Base-by-base conservation (phyloP, 2,329 filamentous ascomycete genomes). In the Aureobasidium leucospermi region DNA sequence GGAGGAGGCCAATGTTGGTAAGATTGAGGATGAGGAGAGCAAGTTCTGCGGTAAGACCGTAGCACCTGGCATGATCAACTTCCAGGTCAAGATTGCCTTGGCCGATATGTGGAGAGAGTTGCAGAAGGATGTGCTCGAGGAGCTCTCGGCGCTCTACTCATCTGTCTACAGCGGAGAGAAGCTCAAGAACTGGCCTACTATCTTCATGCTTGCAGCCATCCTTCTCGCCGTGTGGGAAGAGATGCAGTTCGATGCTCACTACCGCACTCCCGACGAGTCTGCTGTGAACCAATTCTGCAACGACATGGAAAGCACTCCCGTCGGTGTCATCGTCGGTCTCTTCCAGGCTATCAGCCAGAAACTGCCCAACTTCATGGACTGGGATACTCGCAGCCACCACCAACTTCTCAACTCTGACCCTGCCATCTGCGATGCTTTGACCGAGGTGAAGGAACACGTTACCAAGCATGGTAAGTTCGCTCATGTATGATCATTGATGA, bases 341-440 rank as follows among this genome's bases (percentile, higher is more conserved):
- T 97, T 97, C 85, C 91, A 96, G 68, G 93, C 93, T 74, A 97
- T 97, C 71, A 96, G 92, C 1, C 93, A 96, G 76, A 96, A 97
- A 78, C 83, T 96, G 45, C 93, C 93, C 4, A 83, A 90, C 19
- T 91, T 97, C 71, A 87, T 87, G 65, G 93, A 97, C 71, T 97
- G 93, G 93, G 91, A 96, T 70, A 94, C 90, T 11, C 80, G 84
- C 70, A 90, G 94, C 75, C 93, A 97, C 72, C 90, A 94, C 66
- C 88, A 96, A 67, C 78, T 96, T 55, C 84, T 96, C 62, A 89
- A 91, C 77, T 95, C 93, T 73, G 96, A 97, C 75, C 80, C 83
- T 28, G 90, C 92, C 65, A 91, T 96, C 52, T 96, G 93, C 76
- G 90, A 95, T 71, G 91, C 92, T 59, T 89, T 97, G 90, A 96